Percentiles rank a stretch among this genome's conserved stretches.
These are phyloP conservation scores for Hypoxylon fragiforme DNA, from an alignment of 495 filamentous ascomycete genomes.

Conservation along the genomic window DNA sequence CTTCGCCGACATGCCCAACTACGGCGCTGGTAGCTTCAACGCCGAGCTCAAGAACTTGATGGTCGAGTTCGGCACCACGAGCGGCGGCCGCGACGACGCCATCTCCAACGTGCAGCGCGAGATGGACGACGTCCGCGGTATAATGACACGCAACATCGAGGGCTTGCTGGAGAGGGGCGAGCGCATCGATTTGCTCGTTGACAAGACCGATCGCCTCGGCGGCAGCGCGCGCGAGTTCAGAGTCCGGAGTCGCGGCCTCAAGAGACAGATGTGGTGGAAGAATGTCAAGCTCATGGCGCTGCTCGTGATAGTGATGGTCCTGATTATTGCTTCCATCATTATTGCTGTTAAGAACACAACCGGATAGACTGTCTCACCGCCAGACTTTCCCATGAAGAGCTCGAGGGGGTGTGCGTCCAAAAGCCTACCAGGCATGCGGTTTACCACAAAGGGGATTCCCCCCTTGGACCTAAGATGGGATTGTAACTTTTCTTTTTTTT, in stretches of 20 bases:
- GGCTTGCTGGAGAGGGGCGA: slow-evolving; percentile 91
- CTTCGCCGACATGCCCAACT: slow-evolving; percentile 78
- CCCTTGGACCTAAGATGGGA: neutral
- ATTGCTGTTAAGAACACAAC: slow-evolving; percentile 45
- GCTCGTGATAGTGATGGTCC: slow-evolving; percentile 75
- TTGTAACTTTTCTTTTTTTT: slow-evolving; percentile 15
- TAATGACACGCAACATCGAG: slow-evolving; percentile 99
- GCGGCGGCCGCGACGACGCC: slow-evolving; percentile 75
- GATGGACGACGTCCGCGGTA: slow-evolving; percentile 89
- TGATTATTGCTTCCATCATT: slow-evolving; percentile 66
- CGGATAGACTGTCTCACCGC: slow-evolving; percentile 16
- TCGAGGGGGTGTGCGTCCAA: too few relatives aligned
- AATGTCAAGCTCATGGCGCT: slow-evolving; percentile 92
- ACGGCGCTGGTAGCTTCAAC: slow-evolving; percentile 90
- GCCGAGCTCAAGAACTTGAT: slow-evolving; percentile 73
- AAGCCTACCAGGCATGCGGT: too few relatives aligned
- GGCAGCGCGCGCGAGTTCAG: slow-evolving; percentile 86
- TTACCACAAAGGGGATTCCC: too few relatives aligned
- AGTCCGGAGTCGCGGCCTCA: slow-evolving; percentile 79
- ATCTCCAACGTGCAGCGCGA: slow-evolving; percentile 79
- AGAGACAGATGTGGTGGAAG: slow-evolving; percentile 99
- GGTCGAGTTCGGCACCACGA: slow-evolving; percentile 79
- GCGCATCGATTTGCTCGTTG: slow-evolving; percentile 91
- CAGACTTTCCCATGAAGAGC: too few relatives aligned
- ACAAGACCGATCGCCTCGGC: slow-evolving; percentile 93